A percentile compares a stretch with the other conserved stretches of the same genome.
Evolutionary conservation across 1,284 basidiomycete species (phyloP).

Genomic region (Tetrapyrgos nigripes): DNA sequence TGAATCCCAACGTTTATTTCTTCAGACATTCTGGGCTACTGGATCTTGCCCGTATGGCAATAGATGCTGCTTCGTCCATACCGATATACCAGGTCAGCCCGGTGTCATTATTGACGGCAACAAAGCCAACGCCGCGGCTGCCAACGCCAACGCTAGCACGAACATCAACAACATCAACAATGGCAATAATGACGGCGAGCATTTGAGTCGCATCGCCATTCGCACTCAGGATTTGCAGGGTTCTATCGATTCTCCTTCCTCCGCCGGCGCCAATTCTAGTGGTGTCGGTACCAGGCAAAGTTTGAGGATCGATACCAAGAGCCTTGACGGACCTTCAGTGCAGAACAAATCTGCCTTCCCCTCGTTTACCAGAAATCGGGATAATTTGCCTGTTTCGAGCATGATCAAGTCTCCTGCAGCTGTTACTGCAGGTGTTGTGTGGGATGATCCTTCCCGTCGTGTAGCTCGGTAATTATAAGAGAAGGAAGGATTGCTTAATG

Average conservation of each 20-base stretch:
- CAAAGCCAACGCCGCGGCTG: slow-evolving; percentile 56
- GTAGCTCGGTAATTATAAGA: background rate
- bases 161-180: slow-evolving; percentile 77
- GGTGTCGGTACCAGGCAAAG: slow-evolving; percentile 63
- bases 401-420: slow-evolving; percentile 73
- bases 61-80: slow-evolving; percentile 90
- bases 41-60: slow-evolving; percentile 93
- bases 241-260: slow-evolving; percentile 49
- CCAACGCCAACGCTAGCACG: slow-evolving; percentile 60
- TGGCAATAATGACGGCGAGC: slow-evolving; percentile 75
- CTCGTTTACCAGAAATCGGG: slow-evolving; percentile 74
- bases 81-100: slow-evolving; percentile 62
- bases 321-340: slow-evolving; percentile 61
- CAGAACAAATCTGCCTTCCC: slow-evolving; percentile 88
- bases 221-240: slow-evolving; percentile 56
- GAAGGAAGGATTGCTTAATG: background rate
- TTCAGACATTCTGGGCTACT: slow-evolving; percentile 88
- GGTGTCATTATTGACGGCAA: slow-evolving; percentile 37
- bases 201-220: slow-evolving; percentile 63
- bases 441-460: background rate
- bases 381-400: slow-evolving; percentile 64
- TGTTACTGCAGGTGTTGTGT: slow-evolving; percentile 67
- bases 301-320: slow-evolving; percentile 74
- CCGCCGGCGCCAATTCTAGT: slow-evolving; percentile 49
- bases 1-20: slow-evolving; percentile 6